Evolutionary conservation across 305 asterid genomes (phyloP).

Genomic region (Solanum hybrid): DNA sequence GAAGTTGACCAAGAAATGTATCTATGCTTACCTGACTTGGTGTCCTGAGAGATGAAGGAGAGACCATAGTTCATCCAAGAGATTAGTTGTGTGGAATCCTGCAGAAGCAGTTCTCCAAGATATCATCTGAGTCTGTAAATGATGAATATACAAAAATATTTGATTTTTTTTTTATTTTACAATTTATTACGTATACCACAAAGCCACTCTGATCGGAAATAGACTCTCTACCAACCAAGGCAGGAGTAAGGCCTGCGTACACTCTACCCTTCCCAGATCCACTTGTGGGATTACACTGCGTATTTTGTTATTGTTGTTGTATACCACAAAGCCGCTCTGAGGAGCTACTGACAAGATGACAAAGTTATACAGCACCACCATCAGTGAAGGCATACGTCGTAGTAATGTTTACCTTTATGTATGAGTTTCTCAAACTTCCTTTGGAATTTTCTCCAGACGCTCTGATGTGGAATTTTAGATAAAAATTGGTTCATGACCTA

Average conservation of each 20-base stretch:
- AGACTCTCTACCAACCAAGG: not conserved
- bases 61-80: not conserved
- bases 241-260: not conserved
- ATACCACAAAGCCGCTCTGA: not conserved
- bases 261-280: not conserved
- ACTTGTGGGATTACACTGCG: not conserved
- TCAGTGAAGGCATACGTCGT: not conserved
- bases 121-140: not conserved
- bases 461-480: not conserved
- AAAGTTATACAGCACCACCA: not conserved
- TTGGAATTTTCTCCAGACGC: not conserved
- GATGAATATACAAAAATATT: not conserved
- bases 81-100: not conserved
- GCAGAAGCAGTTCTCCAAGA: not conserved
- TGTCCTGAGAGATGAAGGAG: not conserved
- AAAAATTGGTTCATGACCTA: conserved; percentile 8
- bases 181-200: not conserved
- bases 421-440: not conserved
- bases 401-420: not conserved
- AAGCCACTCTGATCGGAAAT: not conserved
- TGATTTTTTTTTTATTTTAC: not conserved
- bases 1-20: not conserved
- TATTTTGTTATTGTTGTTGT: not conserved
- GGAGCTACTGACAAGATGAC: not conserved
- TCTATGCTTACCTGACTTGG: not conserved